Base-by-base conservation (phyloP, 371 early-diverging fungal genomes). In the Mortierella sp. region DNA sequence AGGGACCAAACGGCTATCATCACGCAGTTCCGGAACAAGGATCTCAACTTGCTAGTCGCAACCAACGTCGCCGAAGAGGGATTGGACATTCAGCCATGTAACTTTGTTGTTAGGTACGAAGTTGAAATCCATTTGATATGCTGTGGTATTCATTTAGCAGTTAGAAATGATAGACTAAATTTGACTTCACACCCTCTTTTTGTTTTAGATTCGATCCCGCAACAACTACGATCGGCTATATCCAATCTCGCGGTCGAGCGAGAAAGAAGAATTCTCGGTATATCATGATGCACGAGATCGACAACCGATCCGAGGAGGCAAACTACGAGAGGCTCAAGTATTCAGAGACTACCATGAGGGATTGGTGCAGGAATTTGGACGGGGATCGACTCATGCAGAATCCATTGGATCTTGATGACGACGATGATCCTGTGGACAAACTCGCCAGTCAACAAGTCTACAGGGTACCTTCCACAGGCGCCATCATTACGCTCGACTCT, bases 21-120 rank as follows among this genome's bases (percentile, higher is more conserved):
- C 29, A 63, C 69, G 0, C 71, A 82, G n/a, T 98, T 98, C 68
- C 80, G 91, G 31, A 69, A 67, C 1, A 93, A 93, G 29, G 76
- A 80, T 8, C 53, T 88, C 39, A 95, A 95, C 57, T 67, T 95
- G 24, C 72, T 99, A 6, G 88, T 98, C 34, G 93, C 97, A 10
- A 98, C 99, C 10, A 90, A 90, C 77, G 97, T 99, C 17, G 98
- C 95, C 25, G 97, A 98, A 68, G 97, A 99, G 80, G 99, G 99
- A 3, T 79, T 99, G 4, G 99, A 99, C 80, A 95, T 99, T 54
- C 92, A 91, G 58, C 90, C 94, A 0, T 98, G 98, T 79, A 97
- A 94, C 57, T 74, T 96, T 39, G 97, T 99, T 21, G 86, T 99
- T 19, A 83, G 92, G 86, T 92, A n/a, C n/a, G n/a, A n/a, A n/a